A percentile compares a stretch with the other conserved stretches of the same genome.
Conservation (phyloP, 176 grass and related monocot species). For the Thalia dealbata region DNA sequence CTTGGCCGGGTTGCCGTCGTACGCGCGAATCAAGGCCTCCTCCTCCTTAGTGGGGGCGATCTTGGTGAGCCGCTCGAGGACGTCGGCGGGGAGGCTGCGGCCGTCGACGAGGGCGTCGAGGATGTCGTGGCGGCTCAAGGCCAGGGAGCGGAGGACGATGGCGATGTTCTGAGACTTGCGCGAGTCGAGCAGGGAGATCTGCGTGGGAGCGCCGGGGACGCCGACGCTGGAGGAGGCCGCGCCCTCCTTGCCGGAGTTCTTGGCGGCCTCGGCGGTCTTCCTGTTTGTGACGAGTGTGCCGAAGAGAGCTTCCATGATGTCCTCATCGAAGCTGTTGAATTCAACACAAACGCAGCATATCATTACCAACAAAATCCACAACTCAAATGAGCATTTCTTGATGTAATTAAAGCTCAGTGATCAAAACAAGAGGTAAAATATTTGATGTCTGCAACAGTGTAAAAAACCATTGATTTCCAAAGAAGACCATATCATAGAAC, state of each 20-base stretch:
- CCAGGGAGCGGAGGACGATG: constrained; percentile 78
- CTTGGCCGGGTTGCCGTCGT: constrained; percentile 15
- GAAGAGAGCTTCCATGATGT: constrained; percentile 78
- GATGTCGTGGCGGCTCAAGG: constrained; percentile 48
- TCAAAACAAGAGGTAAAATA: no score
- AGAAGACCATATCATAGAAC: no score
- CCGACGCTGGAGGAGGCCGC: constrained; percentile 10
- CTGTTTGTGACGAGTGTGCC: constrained; percentile 48
- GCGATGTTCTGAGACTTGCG: constrained; percentile 89
- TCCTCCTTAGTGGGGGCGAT: constrained; percentile 17
- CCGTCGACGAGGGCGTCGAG: constrained; percentile 17
- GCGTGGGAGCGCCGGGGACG: constrained; percentile 29
- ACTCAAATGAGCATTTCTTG: no score
- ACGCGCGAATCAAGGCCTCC: neutral
- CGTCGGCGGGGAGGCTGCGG: constrained; percentile 19
- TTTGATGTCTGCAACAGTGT: no score
- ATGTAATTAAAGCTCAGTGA: no score
- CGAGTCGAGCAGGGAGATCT: constrained; percentile 68
- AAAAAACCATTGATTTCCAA: no score
- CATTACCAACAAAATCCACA: no score
- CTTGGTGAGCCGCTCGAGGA: constrained; percentile 20
- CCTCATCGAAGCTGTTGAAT: constrained; percentile 43
- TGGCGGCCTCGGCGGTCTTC: constrained; percentile 30
- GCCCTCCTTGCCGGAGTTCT: constrained; percentile 2
- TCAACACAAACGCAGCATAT: no score